A percentile compares a stretch with the other conserved stretches of the same genome.
Evolutionary conservation across 768 basidiomycete genomes (phyloP).

Genomic region (Tricholoma saponaceum): DNA sequence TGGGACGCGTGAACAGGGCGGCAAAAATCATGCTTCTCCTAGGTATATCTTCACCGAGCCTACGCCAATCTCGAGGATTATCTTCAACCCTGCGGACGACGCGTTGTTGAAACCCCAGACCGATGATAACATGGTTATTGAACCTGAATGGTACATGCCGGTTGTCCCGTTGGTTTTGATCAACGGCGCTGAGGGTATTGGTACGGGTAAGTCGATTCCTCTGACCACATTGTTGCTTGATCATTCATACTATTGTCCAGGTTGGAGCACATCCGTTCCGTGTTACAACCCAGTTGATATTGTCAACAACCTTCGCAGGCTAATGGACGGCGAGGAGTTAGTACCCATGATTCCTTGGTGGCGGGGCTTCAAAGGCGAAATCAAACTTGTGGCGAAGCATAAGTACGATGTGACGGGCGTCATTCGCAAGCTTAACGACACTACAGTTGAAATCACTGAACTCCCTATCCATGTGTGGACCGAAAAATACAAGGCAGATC

Average conservation of each 20-base stretch:
- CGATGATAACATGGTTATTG: conserved; percentile 83
- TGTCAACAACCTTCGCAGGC: conserved; percentile 77
- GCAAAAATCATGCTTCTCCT: conserved; percentile 94
- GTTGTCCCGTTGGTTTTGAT: conserved; percentile 83
- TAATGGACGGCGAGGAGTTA: conserved; percentile 83
- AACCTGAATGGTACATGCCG: conserved; percentile 95
- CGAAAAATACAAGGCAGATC: conserved; percentile 82
- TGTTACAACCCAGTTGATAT: conserved; percentile 92
- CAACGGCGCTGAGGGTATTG: conserved; percentile 97
- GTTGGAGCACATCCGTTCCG: conserved; percentile 93
- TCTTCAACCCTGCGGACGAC: conserved; percentile 86
- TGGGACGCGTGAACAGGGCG: conserved; percentile 89
- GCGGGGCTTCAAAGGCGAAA: conserved; percentile 89
- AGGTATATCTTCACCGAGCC: conserved; percentile 93
- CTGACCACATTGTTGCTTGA: not conserved
- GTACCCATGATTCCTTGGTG: conserved; percentile 95
- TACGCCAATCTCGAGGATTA: conserved; percentile 62
- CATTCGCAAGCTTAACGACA: conserved; percentile 72
- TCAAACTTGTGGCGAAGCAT: conserved; percentile 77
- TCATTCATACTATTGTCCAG: conserved; percentile 31
- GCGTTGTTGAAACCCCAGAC: conserved; percentile 76
- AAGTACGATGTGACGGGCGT: conserved; percentile 82
- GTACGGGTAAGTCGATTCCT: conserved; percentile 62
- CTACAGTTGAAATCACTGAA: conserved; percentile 93
- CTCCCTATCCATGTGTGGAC: conserved; percentile 97